Conservation (phyloP, 768 basidiomycete genomes). For the Tulasnella sp. region DNA sequence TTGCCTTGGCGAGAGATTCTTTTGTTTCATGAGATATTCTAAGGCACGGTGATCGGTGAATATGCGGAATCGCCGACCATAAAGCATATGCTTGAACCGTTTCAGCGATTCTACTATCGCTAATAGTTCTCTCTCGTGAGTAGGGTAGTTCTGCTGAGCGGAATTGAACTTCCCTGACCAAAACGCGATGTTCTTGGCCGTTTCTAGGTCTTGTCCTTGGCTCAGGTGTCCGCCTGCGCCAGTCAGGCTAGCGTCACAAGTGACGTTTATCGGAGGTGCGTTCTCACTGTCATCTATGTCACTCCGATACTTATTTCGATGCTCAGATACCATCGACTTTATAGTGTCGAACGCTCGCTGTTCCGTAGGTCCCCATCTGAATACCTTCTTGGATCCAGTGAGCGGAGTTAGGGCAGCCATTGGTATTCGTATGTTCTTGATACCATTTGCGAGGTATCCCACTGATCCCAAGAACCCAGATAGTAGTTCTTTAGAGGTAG, state of each 20-base stretch:
- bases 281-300: constrained; percentile 39
- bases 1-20: constrained; percentile 45
- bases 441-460: constrained; percentile 47
- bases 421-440: constrained; percentile 45
- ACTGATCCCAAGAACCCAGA: constrained; percentile 47
- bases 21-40: constrained; percentile 44
- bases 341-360: constrained; percentile 45
- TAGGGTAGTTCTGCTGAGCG: constrained; percentile 44
- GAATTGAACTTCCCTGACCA: constrained; percentile 31
- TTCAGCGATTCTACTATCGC: constrained; percentile 45
- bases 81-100: constrained; percentile 40
- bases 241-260: constrained; percentile 45
- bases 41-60: constrained; percentile 49
- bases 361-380: constrained; percentile 42
- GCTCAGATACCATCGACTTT: constrained; percentile 37
- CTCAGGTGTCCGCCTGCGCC: constrained; percentile 44
- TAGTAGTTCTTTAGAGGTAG: constrained; percentile 45
- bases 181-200: constrained; percentile 11
- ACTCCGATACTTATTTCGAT: constrained; percentile 38
- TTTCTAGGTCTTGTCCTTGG: constrained; percentile 31
- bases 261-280: constrained; percentile 43
- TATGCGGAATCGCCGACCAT: constrained; percentile 41
- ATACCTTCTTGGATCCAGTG: constrained; percentile 39
- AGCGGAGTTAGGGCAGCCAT: constrained; percentile 45
- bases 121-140: constrained; percentile 49